Evolutionary conservation across 202 grass and related monocot species (phyloP), one percentile per base, ranked within the genome.

Genomic region (Eragrostis tef): DNA sequence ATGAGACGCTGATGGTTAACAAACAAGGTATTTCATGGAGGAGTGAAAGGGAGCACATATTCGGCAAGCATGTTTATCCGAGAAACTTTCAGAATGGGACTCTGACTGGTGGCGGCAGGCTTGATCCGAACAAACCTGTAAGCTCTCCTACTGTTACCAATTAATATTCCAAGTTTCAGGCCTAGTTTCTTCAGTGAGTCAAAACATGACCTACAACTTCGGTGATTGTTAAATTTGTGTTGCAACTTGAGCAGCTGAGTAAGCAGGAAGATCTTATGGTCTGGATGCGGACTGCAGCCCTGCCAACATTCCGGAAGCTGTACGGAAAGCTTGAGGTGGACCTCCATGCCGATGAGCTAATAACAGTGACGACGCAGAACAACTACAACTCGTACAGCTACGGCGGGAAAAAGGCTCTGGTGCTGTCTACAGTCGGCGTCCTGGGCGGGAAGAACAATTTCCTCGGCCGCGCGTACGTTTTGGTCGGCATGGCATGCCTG

Each of bases 361-460:
- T 91, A n/a, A 79, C 64, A 9, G 92, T 94, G 68, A 88, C 49
- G n/a, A 13, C 82, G 53, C 25, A 75, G 65, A 94, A 94, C 76
- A 87, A 82, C 75, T 91, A 91, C 84, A 94, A 94, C 86, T 52
- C 88, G 9, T 94, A 94, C 77, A 94, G 84, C 75, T 94, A 80
- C 49, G 62, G 45, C 11, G 92, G 92, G 68, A 83, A 73, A 31
- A 94, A 94, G 84, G 60, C 75, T 24, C 71, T 94, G 43, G 92
- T 91, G 29, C 70, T 94, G 66, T 91, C 88, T 15, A 94, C 92
- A 1, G 49, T 89, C 1, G 80, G 86, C 36, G 52, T 79, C 81
- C 86, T 94, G 42, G 92, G 92, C 19, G 92, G 86, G 7, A 87
- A 85, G 70, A 94, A 89, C 81, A 9, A 50, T 6, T 94, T 94